These are phyloP conservation scores for Amanita phalloides DNA, from an alignment of 768 basidiomycete species.

Conservation along the genomic window DNA sequence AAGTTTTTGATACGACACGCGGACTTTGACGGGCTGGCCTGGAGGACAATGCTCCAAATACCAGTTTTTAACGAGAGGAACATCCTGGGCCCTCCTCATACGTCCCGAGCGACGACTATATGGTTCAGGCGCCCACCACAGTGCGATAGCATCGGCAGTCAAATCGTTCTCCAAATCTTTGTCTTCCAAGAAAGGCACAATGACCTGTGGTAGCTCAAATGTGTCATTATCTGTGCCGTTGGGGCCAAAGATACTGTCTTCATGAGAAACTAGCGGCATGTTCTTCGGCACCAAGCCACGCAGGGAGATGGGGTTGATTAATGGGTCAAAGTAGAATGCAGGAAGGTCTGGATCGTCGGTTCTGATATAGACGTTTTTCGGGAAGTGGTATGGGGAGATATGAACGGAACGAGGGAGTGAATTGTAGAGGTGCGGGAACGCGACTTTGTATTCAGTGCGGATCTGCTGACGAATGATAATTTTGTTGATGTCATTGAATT, in stretches of 20 bases:
- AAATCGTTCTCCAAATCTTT: conserved; percentile 79
- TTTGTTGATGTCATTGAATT: conserved; percentile 99
- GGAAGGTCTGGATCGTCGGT: conserved; percentile 99
- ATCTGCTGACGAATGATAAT: conserved; percentile 99
- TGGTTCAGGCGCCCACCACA: conserved; percentile 98
- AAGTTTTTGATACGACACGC: conserved; percentile 98
- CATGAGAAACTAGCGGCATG: conserved; percentile 72
- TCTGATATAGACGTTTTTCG: conserved; percentile 98
- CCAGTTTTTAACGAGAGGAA: conserved; percentile 97
- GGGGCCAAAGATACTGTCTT: conserved; percentile 86
- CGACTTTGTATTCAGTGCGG: conserved; percentile 97
- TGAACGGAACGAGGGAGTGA: conserved; percentile 92
- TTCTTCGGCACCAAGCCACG: conserved; percentile 83
- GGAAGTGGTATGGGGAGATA: conserved; percentile 83
- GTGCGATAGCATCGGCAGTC: conserved; percentile 92
- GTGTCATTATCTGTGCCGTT: conserved; percentile 80
- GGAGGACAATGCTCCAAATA: conserved; percentile 98
- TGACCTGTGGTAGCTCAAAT: conserved; percentile 71
- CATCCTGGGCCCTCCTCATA: conserved; percentile 89
- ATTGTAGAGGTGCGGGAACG: conserved; percentile 98
- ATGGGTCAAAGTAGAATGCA: conserved; percentile 97
- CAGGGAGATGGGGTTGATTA: conserved; percentile 95
- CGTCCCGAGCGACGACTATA: conserved; percentile 88
- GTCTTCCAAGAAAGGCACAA: conserved; percentile 73
- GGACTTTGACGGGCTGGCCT: conserved; percentile 92